These are phyloP conservation scores for Podospora bellae-mahoneyi DNA, from an alignment of 495 filamentous ascomycete species.

Conservation along the genomic window DNA sequence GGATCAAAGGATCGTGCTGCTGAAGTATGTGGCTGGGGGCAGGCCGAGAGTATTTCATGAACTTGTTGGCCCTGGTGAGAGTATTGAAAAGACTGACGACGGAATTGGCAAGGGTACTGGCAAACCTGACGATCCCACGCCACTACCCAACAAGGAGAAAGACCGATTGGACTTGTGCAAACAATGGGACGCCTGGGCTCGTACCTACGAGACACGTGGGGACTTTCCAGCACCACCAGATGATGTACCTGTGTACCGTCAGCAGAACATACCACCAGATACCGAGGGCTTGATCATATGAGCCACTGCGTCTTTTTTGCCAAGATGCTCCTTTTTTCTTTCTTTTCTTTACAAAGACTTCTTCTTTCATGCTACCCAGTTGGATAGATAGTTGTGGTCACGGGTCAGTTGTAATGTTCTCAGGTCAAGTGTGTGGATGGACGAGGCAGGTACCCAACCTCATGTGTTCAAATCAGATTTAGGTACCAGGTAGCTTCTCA, in stretches of 20 bases:
- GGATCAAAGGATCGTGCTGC: neutral
- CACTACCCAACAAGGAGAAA: neutral
- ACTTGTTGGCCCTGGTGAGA: no score
- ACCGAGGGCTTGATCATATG: neutral
- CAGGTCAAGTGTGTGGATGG: no score
- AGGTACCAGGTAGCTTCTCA: neutral
- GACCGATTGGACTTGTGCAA: neutral
- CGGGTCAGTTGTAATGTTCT: no score
- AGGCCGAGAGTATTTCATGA: neutral
- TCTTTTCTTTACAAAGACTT: no score
- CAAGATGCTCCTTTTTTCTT: neutral
- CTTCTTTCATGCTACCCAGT: no score
- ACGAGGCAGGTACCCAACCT: no score
- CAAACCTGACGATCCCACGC: no score
- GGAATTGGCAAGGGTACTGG: no score
- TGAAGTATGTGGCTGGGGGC: neutral
- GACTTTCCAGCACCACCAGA: neutral
- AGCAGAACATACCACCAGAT: neutral
- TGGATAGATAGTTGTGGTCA: no score
- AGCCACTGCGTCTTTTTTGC: neutral
- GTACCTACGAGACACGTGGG: neutral
- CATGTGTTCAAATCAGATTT: no score
- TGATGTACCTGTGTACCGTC: neutral
- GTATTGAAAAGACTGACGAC: no score
- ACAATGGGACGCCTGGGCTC: neutral